phyloP scores from a whole-genome alignment of 2,329 filamentous ascomycete species.

The Fusarium protoensiforme region DNA sequence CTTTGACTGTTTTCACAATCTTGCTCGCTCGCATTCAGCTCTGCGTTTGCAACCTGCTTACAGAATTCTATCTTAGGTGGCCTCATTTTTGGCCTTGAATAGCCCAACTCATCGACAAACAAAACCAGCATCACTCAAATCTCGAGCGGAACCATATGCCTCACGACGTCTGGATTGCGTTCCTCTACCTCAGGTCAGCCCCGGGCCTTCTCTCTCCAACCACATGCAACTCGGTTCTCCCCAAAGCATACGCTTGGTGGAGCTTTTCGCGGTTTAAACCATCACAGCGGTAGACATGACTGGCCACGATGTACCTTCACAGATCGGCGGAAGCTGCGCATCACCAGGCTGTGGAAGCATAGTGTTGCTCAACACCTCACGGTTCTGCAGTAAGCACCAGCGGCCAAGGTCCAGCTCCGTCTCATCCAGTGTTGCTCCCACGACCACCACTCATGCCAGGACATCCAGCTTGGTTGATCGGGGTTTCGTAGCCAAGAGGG shows the following conservation, averaged over 20 bases:
- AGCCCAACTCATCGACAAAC: background rate
- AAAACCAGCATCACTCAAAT: background rate
- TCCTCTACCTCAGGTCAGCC: background rate
- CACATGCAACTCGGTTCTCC: background rate
- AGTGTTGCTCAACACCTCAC: constrained; percentile 19
- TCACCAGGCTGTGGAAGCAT: constrained; percentile 19
- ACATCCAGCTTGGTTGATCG: constrained; percentile 2
- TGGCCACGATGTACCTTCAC: constrained; percentile 9
- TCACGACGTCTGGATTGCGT: background rate
- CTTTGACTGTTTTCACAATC: constrained; percentile 38
- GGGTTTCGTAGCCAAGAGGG: constrained; percentile 30
- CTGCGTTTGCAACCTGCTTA: constrained; percentile 9
- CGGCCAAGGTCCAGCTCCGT: background rate
- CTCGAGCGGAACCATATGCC: background rate
- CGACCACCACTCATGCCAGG: constrained; percentile 1
- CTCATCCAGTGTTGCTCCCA: background rate
- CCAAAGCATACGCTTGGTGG: constrained; percentile 13
- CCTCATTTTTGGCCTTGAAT: background rate
- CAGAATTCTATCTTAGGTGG: constrained; percentile 3
- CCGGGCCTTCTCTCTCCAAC: background rate
- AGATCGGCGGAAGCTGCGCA: constrained; percentile 29
- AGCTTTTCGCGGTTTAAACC: constrained; percentile 4
- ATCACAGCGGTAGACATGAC: constrained; percentile 30
- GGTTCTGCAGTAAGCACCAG: constrained; percentile 30
- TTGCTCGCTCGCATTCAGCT: background rate